Conservation (phyloP, 495 filamentous ascomycete species). For the Chaetomium tenue region DNA sequence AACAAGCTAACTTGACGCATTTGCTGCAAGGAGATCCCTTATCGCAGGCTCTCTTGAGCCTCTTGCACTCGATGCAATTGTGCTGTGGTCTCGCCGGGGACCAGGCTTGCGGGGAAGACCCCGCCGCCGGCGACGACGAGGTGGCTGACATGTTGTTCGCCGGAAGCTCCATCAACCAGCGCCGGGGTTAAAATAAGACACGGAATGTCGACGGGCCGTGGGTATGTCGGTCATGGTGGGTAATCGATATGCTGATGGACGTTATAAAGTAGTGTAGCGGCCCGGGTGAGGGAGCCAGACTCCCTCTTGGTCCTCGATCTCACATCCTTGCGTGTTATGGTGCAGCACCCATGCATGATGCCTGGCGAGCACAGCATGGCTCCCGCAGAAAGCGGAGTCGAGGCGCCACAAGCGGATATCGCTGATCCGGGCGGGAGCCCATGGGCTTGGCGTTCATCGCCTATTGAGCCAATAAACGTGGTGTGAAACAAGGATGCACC, state of each 20-base stretch:
- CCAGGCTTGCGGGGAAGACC: conserved; percentile 12
- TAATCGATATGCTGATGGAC: neutral
- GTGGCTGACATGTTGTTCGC: conserved; percentile 28
- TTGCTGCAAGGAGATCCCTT: conserved; percentile 33
- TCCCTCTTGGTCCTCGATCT: neutral
- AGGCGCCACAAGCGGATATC: conserved; percentile 6
- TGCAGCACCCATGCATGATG: too few relatives aligned
- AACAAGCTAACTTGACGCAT: conserved; percentile 29
- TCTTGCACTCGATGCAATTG: conserved; percentile 33
- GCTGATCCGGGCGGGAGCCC: conserved; percentile 16
- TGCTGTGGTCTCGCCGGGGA: conserved; percentile 25
- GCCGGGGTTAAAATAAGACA: conserved; percentile 7
- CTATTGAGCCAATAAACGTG: neutral
- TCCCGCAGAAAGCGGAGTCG: neutral
- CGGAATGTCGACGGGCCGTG: neutral
- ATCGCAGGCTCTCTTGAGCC: conserved; percentile 34
- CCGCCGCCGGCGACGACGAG: conserved; percentile 26
- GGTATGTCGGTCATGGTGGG: conserved; percentile 6
- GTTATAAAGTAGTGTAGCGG: neutral
- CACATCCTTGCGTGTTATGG: neutral
- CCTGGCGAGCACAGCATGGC: too few relatives aligned
- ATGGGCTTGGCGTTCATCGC: neutral
- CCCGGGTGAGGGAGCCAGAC: neutral
- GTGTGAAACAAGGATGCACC: neutral
- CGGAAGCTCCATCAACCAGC: conserved; percentile 2